These are phyloP conservation scores for Claviceps sp. DNA, from an alignment of 2,329 filamentous ascomycete genomes.

Conservation along the genomic window DNA sequence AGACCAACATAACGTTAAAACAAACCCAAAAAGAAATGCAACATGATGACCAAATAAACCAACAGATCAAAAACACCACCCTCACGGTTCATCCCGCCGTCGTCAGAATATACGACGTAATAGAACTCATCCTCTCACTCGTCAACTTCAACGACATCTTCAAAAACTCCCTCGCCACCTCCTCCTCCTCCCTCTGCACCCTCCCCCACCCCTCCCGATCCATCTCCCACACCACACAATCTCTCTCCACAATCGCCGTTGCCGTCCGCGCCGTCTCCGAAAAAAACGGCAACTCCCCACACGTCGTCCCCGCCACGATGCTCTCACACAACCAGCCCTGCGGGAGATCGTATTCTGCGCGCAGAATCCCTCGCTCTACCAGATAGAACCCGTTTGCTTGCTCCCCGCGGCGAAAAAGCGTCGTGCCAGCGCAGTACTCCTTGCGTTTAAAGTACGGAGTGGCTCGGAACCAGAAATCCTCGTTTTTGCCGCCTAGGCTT, in stretches of 20 bases:
- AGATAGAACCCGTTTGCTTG: conserved; percentile 75
- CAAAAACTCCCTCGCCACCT: conserved; percentile 72
- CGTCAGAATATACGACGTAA: conserved; percentile 43
- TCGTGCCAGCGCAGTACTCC: conserved; percentile 53
- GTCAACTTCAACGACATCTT: conserved; percentile 85
- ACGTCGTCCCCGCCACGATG: conserved; percentile 88
- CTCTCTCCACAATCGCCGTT: conserved; percentile 69
- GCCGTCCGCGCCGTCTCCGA: conserved; percentile 78
- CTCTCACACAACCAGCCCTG: conserved; percentile 83
- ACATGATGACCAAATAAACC: not conserved
- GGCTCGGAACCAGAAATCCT: conserved; percentile 88
- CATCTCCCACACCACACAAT: conserved; percentile 74
- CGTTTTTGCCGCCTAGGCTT: conserved; percentile 69
- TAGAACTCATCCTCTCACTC: conserved; percentile 73
- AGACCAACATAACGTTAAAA: too few species aligned
- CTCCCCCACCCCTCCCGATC: conserved; percentile 56
- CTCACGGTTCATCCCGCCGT: conserved; percentile 20
- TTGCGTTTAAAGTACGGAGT: conserved; percentile 61
- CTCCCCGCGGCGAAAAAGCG: conserved; percentile 70
- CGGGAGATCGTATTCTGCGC: conserved; percentile 80
- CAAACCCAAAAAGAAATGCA: not conserved
- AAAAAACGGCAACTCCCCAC: conserved; percentile 93
- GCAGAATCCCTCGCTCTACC: conserved; percentile 74
- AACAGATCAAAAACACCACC: not conserved
- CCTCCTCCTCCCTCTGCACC: conserved; percentile 58